Conservation (phyloP, 2,329 filamentous ascomycete species). For the Myrmaecium sp. region DNA sequence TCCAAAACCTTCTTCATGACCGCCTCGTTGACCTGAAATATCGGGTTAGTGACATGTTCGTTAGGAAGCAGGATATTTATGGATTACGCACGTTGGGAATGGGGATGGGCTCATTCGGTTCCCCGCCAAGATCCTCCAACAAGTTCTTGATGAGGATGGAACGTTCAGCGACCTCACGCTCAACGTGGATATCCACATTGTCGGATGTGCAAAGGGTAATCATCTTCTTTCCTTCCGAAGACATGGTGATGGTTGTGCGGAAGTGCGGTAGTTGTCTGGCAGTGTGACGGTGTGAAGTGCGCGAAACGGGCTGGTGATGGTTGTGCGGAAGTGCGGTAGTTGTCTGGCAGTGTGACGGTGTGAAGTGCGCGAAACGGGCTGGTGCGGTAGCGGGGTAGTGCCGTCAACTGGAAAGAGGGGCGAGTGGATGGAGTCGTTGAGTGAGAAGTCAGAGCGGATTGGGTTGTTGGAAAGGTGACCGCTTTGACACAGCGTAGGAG, state of each 20-base stretch:
- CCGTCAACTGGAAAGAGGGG: too few species aligned
- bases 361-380: constrained; percentile 1
- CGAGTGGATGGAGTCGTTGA: too few species aligned
- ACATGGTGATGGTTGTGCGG: constrained; percentile 9
- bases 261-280: too few species aligned
- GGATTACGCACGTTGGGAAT: constrained; percentile 50
- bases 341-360: too few species aligned
- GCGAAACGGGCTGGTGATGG: constrained; percentile 1
- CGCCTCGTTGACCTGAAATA: constrained; percentile 58
- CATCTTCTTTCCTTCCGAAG: constrained; percentile 9
- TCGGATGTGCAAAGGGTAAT: constrained; percentile 30
- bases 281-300: constrained; percentile 2
- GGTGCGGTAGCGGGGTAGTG: constrained; percentile 2
- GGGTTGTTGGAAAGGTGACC: too few species aligned
- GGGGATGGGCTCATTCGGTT: constrained; percentile 54
- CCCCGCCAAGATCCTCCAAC: constrained; percentile 73
- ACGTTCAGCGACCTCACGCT: constrained; percentile 73
- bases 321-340: constrained; percentile 2
- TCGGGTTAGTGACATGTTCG: constrained; percentile 11
- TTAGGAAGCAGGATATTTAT: constrained; percentile 1
- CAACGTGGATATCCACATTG: constrained; percentile 31
- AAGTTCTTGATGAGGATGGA: constrained; percentile 97
- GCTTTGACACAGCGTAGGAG: too few species aligned
- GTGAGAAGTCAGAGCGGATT: too few species aligned
- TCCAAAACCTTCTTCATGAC: constrained; percentile 94